Evolutionary conservation across 2,329 filamentous ascomycete species (phyloP).

Genomic region (Aspergillus fumigatiaffinis): DNA sequence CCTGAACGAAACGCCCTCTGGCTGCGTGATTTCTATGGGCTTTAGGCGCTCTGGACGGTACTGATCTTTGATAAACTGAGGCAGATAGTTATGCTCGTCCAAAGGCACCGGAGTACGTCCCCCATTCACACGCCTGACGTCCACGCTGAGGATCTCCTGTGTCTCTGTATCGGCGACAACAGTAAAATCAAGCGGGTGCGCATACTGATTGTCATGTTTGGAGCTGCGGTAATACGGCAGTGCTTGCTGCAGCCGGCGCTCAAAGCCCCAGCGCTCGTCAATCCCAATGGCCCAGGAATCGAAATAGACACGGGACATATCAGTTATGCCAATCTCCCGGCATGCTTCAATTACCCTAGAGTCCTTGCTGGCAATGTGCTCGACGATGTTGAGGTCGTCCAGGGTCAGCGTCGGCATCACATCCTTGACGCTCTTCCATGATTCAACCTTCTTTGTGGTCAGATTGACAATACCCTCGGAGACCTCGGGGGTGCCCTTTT

Average conservation of each 20-base stretch:
- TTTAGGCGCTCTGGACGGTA: too few species aligned
- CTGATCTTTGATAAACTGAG: too few species aligned
- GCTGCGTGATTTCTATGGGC: constrained; percentile 25
- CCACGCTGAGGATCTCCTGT: constrained; percentile 26
- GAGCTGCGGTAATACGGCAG: constrained; percentile 31
- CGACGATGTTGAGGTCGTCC: too few species aligned
- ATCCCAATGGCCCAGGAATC: constrained; percentile 37
- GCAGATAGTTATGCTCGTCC: too few species aligned
- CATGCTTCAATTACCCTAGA: constrained; percentile 30
- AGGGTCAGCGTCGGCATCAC: too few species aligned
- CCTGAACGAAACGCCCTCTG: constrained; percentile 27
- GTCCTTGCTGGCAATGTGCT: constrained; percentile 30
- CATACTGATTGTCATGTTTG: constrained; percentile 29
- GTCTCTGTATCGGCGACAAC: constrained; percentile 26
- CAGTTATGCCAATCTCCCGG: constrained; percentile 32
- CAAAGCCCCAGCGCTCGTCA: constrained; percentile 34
- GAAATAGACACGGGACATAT: constrained; percentile 33
- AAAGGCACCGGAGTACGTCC: too few species aligned
- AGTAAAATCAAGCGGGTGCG: constrained; percentile 26
- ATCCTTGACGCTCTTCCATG: too few species aligned
- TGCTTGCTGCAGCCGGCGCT: constrained; percentile 31
- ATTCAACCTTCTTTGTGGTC: too few species aligned
- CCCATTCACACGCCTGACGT: not conserved
- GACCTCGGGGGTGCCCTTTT: constrained; percentile 18
- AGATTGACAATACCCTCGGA: too few species aligned